Evolutionary conservation across 176 grass and related monocot genomes (phyloP), one percentile per base, ranked within the genome.

Genomic region (Echinochloa phyllopogon): DNA sequence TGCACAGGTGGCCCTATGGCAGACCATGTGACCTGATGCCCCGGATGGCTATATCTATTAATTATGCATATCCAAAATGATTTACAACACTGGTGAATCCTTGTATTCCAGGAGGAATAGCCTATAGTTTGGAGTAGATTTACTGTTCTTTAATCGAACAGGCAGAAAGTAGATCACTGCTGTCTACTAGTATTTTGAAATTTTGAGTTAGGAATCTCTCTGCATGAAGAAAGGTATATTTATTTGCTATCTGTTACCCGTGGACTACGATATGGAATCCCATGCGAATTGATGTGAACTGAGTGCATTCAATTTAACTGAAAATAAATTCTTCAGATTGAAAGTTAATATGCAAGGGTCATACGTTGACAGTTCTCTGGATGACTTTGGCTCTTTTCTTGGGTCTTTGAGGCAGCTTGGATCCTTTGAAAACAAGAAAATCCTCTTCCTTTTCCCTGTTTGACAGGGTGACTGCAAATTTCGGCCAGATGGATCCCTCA

Each of bases 361-460:
- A 72, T 93, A 98, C 96, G 45, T 96, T 95, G 44, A 98, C 85
- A 15, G 87, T 94, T 85, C 69, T 96, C 85, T 98, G 93, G 72
- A 98, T 85, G 84, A 88, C 68, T 80, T 98, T 98, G n/a, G 92
- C 96, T 85, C 96, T 82, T 78, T 98, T 98, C 69, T 96, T 98
- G 48, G 96, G 96, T 17, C 96, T 85, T 67, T 96, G 96, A 78
- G 96, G 96, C 66, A 92, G 81, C 86, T 96, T 98, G 69, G 96
- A 92, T 86, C 96, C 96, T 79, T 98, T 98, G 83, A 98, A 94
- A 76, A 83, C 80, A 69, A 92, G 75, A 77, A 98, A 98, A 77
- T 98, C 96, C 69, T 94, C 96, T 88, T 98, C 96, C 60, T 98
- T 98, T 82, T 98, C 96, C 85, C 92, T 98, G 74, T 93, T 95